Conservation (phyloP, 2,329 filamentous ascomycete genomes). For the Colletotrichum coccodes region DNA sequence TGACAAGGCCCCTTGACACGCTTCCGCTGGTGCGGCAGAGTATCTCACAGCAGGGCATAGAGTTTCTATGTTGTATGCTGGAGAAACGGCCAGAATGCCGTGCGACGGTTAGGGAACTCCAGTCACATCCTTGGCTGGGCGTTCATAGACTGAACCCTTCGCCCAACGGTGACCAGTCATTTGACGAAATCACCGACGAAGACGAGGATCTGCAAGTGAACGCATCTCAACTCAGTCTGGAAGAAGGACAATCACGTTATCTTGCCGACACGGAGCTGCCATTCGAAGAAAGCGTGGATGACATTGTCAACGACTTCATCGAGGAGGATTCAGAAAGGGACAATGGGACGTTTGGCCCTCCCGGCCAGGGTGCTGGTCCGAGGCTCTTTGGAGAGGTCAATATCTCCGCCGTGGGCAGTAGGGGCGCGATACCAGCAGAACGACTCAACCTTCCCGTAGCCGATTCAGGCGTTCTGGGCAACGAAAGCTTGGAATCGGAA, state of each 20-base stretch:
- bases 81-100: constrained; percentile 82
- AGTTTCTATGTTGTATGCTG: constrained; percentile 83
- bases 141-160: constrained; percentile 39
- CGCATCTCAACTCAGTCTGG: constrained; percentile 73
- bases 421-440: constrained; percentile 59
- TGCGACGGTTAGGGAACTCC: constrained; percentile 77
- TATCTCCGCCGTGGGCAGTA: constrained; percentile 63
- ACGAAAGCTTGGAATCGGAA: constrained; percentile 52
- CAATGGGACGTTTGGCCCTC: constrained; percentile 74
- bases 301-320: constrained; percentile 54
- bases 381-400: constrained; percentile 67
- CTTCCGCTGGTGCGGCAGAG: constrained; percentile 66
- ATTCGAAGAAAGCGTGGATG: constrained; percentile 45
- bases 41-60: constrained; percentile 75
- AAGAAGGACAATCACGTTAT: constrained; percentile 51
- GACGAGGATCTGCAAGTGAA: constrained; percentile 63
- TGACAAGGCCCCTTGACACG: constrained; percentile 78
- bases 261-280: constrained; percentile 34
- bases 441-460: constrained; percentile 59
- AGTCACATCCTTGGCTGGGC: constrained; percentile 79
- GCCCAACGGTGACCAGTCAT: constrained; percentile 56
- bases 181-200: constrained; percentile 72
- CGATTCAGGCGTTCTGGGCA: constrained; percentile 34
- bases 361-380: constrained; percentile 43
- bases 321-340: constrained; percentile 83